Evolutionary conservation across 2,329 filamentous ascomycete genomes (phyloP).

Genomic region (Cryoendolithus antarcticus): DNA sequence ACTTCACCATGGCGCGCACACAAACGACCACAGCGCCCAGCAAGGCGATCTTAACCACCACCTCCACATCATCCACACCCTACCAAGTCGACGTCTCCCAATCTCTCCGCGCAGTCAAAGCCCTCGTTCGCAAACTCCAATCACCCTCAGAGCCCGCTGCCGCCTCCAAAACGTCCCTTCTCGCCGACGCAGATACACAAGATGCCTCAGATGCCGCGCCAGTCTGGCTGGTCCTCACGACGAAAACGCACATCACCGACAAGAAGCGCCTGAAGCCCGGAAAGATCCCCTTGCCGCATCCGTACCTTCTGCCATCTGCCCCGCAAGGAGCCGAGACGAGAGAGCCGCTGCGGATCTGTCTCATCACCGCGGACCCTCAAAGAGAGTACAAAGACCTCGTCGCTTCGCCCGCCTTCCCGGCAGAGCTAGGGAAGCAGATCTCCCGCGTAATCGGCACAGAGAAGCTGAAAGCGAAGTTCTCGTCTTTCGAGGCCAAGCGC

Average conservation of each 20-base stretch:
- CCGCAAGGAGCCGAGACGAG: slow-evolving; percentile 7
- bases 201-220: slow-evolving; percentile 36
- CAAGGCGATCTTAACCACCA: slow-evolving; percentile 16
- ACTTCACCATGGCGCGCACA: too few relatives aligned
- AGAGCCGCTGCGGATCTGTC: slow-evolving; percentile 52
- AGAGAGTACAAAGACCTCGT: slow-evolving; percentile 83
- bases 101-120: slow-evolving; percentile 47
- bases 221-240: slow-evolving; percentile 51
- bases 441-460: slow-evolving; percentile 60
- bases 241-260: slow-evolving; percentile 57
- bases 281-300: slow-evolving; percentile 48
- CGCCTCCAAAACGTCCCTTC: slow-evolving; percentile 26
- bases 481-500: slow-evolving; percentile 74
- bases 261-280: slow-evolving; percentile 69
- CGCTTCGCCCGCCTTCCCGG: slow-evolving; percentile 49
- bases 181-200: slow-evolving; percentile 37
- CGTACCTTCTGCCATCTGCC: slow-evolving; percentile 53
- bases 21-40: slow-evolving; percentile 14
- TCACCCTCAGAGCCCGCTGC: slow-evolving; percentile 32
- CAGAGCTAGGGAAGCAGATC: slow-evolving; percentile 35
- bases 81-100: slow-evolving; percentile 35
- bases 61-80: slow-evolving; percentile 18
- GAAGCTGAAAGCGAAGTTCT: slow-evolving; percentile 82
- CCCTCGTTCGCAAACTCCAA: slow-evolving; percentile 42
- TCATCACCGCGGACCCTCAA: slow-evolving; percentile 76